Base-by-base conservation (phyloP, 495 filamentous ascomycete species). In the Glonium stellatum region DNA sequence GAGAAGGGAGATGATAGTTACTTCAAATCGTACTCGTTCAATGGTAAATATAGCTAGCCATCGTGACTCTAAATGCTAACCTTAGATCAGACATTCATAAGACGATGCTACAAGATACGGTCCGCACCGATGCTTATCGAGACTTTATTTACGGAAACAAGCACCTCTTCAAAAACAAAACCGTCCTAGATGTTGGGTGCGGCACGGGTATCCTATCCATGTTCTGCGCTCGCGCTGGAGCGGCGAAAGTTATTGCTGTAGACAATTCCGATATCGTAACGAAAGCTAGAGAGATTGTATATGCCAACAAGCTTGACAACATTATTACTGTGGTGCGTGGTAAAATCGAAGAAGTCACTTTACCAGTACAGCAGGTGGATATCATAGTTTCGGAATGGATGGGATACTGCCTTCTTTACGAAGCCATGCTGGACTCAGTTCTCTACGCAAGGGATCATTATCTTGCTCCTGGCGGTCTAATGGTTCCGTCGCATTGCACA, bases 301-400 rank as follows among this genome's bases (percentile, higher is more conserved):
- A 85, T 66, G 84, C 84, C 54, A 97, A 97, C 71, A 84, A 84
- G 27, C 79, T 96, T 69, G 80, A 79, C 42, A 82, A 90, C 72
- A 83, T 86, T 59, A 93, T 97, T 65, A 90, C 86, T 75, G 82
- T 78, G 42, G 78, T 92, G 57, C 89, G 87, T 67, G 92, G 92
- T 52, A 95, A 93, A 77, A 91, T 96, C 70, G 92, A 97, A 72
- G 92, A 96, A 69, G 85, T 95, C 41, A 78, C 80, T 36, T 66
- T 95, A 54, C 89, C 89, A 0, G 87, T 90, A 62, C 22, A 41
- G 58, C 79, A 92, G 70, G 92, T 97, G 49, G 92, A 97, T 66
- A 91, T 97, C 71, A 96, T 97, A 65, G 84, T 97, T 57, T 95
- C 90, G 1, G 92, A 97, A 71, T 97, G 92, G 92, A 97, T 97